Evolutionary conservation across 257 asterid genomes (phyloP).

Genomic region (Fraxinus anomala): DNA sequence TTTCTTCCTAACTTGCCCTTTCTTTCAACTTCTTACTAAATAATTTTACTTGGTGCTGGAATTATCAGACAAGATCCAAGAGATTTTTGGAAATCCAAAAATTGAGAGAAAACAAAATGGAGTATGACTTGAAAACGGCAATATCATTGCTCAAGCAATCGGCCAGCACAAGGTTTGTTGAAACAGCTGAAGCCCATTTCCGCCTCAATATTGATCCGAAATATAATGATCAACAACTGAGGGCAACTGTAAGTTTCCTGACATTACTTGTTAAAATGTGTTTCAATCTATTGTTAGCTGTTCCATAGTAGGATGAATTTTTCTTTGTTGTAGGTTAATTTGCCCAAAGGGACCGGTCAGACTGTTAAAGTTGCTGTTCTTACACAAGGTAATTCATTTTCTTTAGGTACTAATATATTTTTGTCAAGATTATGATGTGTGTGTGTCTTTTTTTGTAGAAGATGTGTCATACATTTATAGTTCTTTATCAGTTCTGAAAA

Average conservation of each 20-base stretch:
- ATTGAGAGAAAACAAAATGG: slow-evolving; percentile 79
- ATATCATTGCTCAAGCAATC: slow-evolving; percentile 73
- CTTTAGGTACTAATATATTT: background rate
- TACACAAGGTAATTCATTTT: slow-evolving; percentile 73
- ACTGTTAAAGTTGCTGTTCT: slow-evolving; percentile 88
- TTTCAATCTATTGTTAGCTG: slow-evolving; percentile 10
- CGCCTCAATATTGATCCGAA: slow-evolving; percentile 97
- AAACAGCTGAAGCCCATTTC: slow-evolving; percentile 94
- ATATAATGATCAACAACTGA: slow-evolving; percentile 93
- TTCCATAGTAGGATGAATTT: slow-evolving; percentile 19
- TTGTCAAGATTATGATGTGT: background rate
- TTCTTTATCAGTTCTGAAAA: background rate
- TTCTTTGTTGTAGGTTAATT: slow-evolving; percentile 67
- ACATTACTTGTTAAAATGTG: slow-evolving; percentile 12
- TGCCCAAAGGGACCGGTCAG: slow-evolving; percentile 99
- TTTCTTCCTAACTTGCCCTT: background rate
- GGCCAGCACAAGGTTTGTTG: slow-evolving; percentile 74
- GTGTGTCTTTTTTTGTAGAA: background rate
- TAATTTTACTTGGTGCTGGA: slow-evolving; percentile 24
- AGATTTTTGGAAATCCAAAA: slow-evolving; percentile 93
- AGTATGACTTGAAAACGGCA: slow-evolving; percentile 79
- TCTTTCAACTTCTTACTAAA: slow-evolving; percentile 13
- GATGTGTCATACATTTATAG: slow-evolving; percentile 1
- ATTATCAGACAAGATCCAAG: slow-evolving; percentile 82
- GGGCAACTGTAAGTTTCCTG: slow-evolving; percentile 82